Base-by-base conservation (phyloP, 257 asterid species). In the Ophiorrhiza pumila region DNA sequence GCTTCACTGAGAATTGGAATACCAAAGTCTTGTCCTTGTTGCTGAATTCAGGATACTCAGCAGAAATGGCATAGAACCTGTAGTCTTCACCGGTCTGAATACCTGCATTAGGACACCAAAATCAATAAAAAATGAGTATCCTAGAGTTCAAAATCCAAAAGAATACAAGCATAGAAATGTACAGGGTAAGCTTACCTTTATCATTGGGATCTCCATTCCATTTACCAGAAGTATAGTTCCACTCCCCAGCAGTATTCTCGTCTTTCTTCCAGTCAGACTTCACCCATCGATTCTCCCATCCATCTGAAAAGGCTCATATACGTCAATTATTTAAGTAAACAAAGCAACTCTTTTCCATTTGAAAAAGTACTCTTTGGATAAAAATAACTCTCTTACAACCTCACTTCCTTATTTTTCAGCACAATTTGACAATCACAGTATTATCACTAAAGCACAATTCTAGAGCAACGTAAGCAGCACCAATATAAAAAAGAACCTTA, bases 251-350 rank as follows among this genome's bases (percentile, higher is more conserved):
- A 79, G 75, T 73, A 81, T 81, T 95, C 46, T 92, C 97, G 22
- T 95, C 99, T 71, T 87, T 95, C 91, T 95, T 95, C 99, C 99
- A 92, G 67, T 92, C 97, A 43, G 99, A 95, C 81, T 88, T 89
- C 68, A 95, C 98, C 99, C 99, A 95, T 67, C 91, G 77, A 43
- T 75, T 87, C 79, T 89, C 98, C 99, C 98, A 95, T 73, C 94
- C 99, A 82, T 84, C 99, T 95, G 49, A 35, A 49, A 41, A 65
- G 13, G 52, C 58, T 69, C 41, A 10, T 72, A 34, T 65, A 60
- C 68, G 65, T 13, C 45, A 80, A 32, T 65, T 14, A 17, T 74
- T 57, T 82, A 20, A 85, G 77, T 35, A 53, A 69, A 63, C 56
- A 39, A 37, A 57, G 23, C 12, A 25, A 55, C n/a, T 3, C n/a